Base-by-base conservation (phyloP, 306 rosid genomes). In the Malus asiatica region DNA sequence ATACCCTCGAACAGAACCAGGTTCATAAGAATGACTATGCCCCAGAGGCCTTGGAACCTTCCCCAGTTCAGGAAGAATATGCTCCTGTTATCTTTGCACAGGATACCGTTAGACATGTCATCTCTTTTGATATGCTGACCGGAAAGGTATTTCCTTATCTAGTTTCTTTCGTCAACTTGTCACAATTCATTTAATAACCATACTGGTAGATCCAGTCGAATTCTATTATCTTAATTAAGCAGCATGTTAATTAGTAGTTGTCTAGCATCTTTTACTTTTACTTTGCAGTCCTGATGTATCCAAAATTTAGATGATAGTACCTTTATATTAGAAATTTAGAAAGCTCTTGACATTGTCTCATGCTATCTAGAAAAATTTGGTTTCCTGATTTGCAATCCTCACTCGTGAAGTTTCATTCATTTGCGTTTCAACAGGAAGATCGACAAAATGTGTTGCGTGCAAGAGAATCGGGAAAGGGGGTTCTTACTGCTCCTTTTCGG, bases 11-110 rank as follows among this genome's bases (percentile, higher is more conserved):
- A 77, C 96, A 91, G 80, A 89, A 87, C 76, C 97, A 91, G 0
- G 90, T 89, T 70, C 97, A 89, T 22, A 79, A 88, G 84, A 93
- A 89, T 64, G 96, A 92, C 27, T 85, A 85, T 77, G 87, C 85
- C 25, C 88, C 91, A 16, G 99, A 90, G 77, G 87, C 83, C 63
- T 78, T 86, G 90, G 93, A 89, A 81, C 92, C 92, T 69, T 87
- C 97, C 59, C 93, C 93, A 18, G 65, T 84, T 68, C 88, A 86
- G 76, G 96, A 89, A 71, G 99, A 95, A 92, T 95, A 95, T 82
- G 99, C 98, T 82, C 99, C 99, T 29, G 97, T 92, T 79, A 92
- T 95, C 85, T 92, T 95, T 81, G 97, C 99, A 8, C 99, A 95
- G 84, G 99, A 95, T 76, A 95, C 96, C 48, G 82, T 95, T 85